Base-by-base conservation (phyloP, 129 eudicot species). In the Tanacetum coccineum region DNA sequence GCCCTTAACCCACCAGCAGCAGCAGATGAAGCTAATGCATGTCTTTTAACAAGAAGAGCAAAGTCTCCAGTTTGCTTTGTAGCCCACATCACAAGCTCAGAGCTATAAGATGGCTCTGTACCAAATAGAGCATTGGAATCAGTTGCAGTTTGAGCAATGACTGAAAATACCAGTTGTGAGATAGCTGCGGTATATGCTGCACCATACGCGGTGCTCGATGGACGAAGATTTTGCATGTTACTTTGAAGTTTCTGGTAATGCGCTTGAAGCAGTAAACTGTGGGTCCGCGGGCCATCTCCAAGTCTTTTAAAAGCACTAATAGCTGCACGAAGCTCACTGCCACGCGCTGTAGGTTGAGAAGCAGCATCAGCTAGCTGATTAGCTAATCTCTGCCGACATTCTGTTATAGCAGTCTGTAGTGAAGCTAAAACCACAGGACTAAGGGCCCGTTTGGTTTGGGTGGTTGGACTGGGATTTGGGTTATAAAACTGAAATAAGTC, bases 301-400 rank as follows among this genome's bases (percentile, higher is more conserved):
- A 93, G 93, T 73, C 70, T 82, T 79, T 89, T 89, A 51, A 93
- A 95, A 73, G 99, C 95, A 70, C 80, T 80, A 60, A 89, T 86
- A 40, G 99, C 87, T 44, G 95, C 83, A 64, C 99, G 99, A 57
- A 93, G 99, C 90, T 93, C 99, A 74, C 78, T 57, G 66, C 99
- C 99, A 55, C 99, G 87, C 17, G 99, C 86, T 50, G 99, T 86
- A 32, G 95, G 96, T 68, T 93, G 99, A 71, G 96, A 89, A 59
- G 99, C 96, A 66, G 95, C 92, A 75, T 93, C 99, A 50, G 96
- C 95, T 74, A 93, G 96, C 95, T 93, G 99, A 81, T 93, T 91
- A 70, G 99, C 99, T 74, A 93, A 68, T 67, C 83, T 86, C 62
- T 86, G 96, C 74, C 92, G 78, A 62, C 96, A 83, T 72, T 85